Conservation (phyloP, 192 early-diverging fungal genomes). For the Nowakowskiella sp. region DNA sequence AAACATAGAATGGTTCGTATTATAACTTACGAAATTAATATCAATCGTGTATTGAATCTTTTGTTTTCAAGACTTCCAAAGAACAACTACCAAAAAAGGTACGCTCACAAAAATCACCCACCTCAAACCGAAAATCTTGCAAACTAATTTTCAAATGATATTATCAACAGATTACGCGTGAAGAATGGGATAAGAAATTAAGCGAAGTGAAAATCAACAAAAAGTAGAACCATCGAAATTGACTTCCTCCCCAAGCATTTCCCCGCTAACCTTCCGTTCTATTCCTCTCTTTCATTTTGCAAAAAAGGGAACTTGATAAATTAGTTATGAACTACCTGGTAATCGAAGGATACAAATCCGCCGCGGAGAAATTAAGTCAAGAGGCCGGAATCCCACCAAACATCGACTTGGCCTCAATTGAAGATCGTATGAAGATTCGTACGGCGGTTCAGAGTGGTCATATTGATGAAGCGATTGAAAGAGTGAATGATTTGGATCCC, state of each 20-base stretch:
- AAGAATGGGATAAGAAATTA: slow-evolving; percentile 82
- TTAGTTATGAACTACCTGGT: slow-evolving; percentile 98
- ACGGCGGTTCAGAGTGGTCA: slow-evolving; percentile 84
- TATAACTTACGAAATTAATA: no score
- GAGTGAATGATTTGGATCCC: slow-evolving; percentile 98
- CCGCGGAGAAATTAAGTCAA: slow-evolving; percentile 88
- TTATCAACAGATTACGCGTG: slow-evolving; percentile 57
- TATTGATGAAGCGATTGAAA: slow-evolving; percentile 87
- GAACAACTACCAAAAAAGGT: no score
- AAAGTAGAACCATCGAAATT: slow-evolving; percentile 37
- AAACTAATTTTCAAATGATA: no score
- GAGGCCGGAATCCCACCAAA: slow-evolving; percentile 75
- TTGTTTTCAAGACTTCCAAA: no score
- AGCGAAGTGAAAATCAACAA: slow-evolving; percentile 78
- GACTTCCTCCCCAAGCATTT: background rate
- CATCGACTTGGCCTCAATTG: slow-evolving; percentile 80
- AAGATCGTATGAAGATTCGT: slow-evolving; percentile 92
- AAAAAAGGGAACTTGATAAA: slow-evolving; percentile 90
- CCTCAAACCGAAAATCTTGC: no score
- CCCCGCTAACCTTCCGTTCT: background rate
- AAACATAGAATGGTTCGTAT: no score
- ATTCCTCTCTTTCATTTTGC: background rate
- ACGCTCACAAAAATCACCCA: no score
- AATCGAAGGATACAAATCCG: slow-evolving; percentile 98
- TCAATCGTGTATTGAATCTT: no score